These are phyloP conservation scores for Chamaecrista fasciculata DNA, from an alignment of 306 rosid species.

Conservation along the genomic window DNA sequence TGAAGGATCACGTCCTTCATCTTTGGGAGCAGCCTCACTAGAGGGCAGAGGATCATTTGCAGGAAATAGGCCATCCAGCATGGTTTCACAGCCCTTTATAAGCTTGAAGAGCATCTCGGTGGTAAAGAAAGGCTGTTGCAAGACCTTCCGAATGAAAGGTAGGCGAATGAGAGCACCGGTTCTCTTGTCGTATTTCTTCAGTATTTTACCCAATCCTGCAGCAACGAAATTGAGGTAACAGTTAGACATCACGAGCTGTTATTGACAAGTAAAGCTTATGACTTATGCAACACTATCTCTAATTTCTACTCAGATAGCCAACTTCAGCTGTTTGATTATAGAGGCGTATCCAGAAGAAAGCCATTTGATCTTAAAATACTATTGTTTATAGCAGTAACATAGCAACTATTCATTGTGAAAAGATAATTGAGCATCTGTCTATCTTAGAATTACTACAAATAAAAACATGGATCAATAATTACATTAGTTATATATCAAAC, in stretches of 20 bases:
- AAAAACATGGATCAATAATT: background rate
- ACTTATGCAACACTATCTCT: background rate
- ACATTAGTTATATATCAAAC: too few relatives aligned
- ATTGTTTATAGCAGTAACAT: too few relatives aligned
- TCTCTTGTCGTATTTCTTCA: slow-evolving; percentile 96
- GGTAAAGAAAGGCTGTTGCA: slow-evolving; percentile 93
- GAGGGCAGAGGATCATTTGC: slow-evolving; percentile 42
- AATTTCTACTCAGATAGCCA: background rate
- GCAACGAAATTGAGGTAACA: slow-evolving; percentile 12
- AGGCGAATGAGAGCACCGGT: slow-evolving; percentile 96
- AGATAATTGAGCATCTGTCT: background rate
- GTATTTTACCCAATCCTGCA: slow-evolving; percentile 87
- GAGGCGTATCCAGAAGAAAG: background rate
- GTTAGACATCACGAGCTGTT: slow-evolving; percentile 9
- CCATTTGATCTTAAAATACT: too few relatives aligned
- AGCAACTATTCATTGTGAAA: too few relatives aligned
- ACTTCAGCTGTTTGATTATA: background rate
- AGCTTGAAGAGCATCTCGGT: slow-evolving; percentile 92
- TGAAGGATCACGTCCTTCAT: slow-evolving; percentile 54
- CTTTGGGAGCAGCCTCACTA: slow-evolving; percentile 41
- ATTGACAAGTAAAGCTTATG: background rate
- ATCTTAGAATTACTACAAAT: background rate
- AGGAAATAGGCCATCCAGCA: slow-evolving; percentile 77
- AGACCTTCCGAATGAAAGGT: slow-evolving; percentile 93
- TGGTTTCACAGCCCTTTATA: slow-evolving; percentile 87